Evolutionary conservation across 2,329 filamentous ascomycete genomes (phyloP).

Genomic region (Hypoxylon sp.): DNA sequence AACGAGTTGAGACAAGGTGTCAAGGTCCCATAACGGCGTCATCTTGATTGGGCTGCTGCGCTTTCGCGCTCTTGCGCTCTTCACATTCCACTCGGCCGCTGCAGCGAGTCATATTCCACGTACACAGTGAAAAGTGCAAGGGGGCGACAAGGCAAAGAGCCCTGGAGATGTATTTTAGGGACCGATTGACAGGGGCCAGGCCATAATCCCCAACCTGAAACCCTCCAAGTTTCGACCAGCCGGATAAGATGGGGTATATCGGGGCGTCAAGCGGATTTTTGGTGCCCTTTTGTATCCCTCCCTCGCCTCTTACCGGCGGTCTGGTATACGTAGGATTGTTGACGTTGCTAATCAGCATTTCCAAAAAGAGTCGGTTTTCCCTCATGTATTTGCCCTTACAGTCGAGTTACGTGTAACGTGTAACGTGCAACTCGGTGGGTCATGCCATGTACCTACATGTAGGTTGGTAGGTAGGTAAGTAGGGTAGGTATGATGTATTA

Average conservation of each 20-base stretch:
- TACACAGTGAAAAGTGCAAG: constrained; percentile 41
- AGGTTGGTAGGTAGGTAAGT: too few relatives aligned
- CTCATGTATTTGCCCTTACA: constrained; percentile 4
- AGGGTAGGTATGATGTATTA: background rate
- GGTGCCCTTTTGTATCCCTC: constrained; percentile 30
- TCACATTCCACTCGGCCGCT: constrained; percentile 43
- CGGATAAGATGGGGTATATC: constrained; percentile 38
- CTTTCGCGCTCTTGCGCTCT: constrained; percentile 30
- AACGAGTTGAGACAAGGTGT: constrained; percentile 35
- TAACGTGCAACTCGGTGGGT: constrained; percentile 1
- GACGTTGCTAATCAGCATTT: constrained; percentile 17
- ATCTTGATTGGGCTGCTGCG: constrained; percentile 39
- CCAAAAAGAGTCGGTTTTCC: constrained; percentile 14
- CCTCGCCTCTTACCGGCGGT: constrained; percentile 40
- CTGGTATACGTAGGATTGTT: constrained; percentile 37
- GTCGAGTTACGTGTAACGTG: constrained; percentile 8
- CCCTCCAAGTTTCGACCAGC: constrained; percentile 53
- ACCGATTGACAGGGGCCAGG: constrained; percentile 45
- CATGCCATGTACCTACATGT: background rate
- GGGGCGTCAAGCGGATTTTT: constrained; percentile 35
- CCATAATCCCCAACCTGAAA: constrained; percentile 54
- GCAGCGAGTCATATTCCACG: constrained; percentile 46
- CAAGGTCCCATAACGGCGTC: constrained; percentile 27
- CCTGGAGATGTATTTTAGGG: constrained; percentile 35
- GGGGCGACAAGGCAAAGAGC: constrained; percentile 26